Evolutionary conservation across 2,329 filamentous ascomycete species (phyloP), one percentile per base, ranked within the genome.

Genomic region (Penicillium glabrum): DNA sequence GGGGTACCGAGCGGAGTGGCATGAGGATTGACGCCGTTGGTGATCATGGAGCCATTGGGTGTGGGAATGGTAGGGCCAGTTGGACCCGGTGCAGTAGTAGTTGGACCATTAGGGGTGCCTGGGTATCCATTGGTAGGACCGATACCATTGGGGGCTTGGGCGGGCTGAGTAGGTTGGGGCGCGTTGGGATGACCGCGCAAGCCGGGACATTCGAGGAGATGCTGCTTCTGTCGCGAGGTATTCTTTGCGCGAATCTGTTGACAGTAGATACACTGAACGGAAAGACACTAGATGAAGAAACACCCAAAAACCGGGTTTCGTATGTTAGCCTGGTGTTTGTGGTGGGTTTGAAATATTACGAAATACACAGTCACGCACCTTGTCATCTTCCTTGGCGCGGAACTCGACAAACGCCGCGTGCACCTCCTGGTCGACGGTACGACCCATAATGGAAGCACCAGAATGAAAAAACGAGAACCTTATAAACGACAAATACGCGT

Each of bases 341-440:
- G 66, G 65, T 56, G 55, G 60, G 53, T 61, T 63, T 69, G 70
- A 72, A 72, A 73, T 75, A 75, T 75, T 77, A 76, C 72, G 67
- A 74, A 73, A 75, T 73, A 74, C 66, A 54, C 67, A 64, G 64
- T 68, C 67, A 74, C 71, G 61, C 72, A 77, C 77, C 77, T 80
- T 80, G 69, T 80, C 77, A 71, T 79, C 77, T 73, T 80, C 79
- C 74, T 80, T 81, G 72, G 79, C 79, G 69, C 79, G 77, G 70
- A 81, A 81, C 72, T 81, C 79, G 70, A 81, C 78, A 68, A 80
- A 81, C 61, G 79, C 79, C 61, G 78, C 77, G 71, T 81, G 79
- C 60, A 81, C 79, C 65, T 80, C 79, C 67, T 79, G 78, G 71
- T 81, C 79, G 67, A 80, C 77, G 44, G 79, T 80, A 56, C 79